Evolutionary conservation across 257 asterid genomes (phyloP), one percentile per base, ranked within the genome.

Genomic region (Cinchona pubescens): DNA sequence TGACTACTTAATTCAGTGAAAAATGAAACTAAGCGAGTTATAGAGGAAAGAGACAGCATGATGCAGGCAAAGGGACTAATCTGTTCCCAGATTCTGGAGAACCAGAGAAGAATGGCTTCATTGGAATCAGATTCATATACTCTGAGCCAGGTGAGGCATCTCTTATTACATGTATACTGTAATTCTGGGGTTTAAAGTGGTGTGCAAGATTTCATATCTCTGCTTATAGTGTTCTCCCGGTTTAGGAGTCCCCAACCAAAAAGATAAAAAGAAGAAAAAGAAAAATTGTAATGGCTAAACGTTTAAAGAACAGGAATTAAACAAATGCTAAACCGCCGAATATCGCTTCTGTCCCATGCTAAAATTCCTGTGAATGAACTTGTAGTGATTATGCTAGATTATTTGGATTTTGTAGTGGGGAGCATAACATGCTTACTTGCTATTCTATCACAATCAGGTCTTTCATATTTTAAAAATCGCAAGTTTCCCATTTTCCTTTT

Each of bases 31-130:
- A 80, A 67, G 83, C 86, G 71, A 69, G 76, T 89, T 69, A 86
- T 79, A 85, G 94, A 85, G 79, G 96, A 87, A 80, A 71, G 69
- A 71, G 84, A 83, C 56, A 72, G 73, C 78, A 87, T 86, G 79
- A 75, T 84, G 80, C 85, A 86, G 78, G 82, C 80, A 29, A 91
- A 85, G 81, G 88, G 88, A 73, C 79, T 85, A 71, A 83, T 90
- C 81, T 82, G 91, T 81, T 77, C 72, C 60, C 79, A 79, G 85
- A 90, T 93, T 79, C 69, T 87, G 87, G 91, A 87, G 75, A 90
- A 82, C 49, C 93, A 85, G 84, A 87, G 82, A 79, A 91, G 87
- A 83, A 70, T 86, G 53, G 78, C 87, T 76, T 82, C 88, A 32
- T 32, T 86, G 72, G 94, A 82, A 79, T 79, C 86, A 71, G 96